Evolutionary conservation across 805 yeast species (phyloP).

Genomic region (Tetrapisispora fleetii): DNA sequence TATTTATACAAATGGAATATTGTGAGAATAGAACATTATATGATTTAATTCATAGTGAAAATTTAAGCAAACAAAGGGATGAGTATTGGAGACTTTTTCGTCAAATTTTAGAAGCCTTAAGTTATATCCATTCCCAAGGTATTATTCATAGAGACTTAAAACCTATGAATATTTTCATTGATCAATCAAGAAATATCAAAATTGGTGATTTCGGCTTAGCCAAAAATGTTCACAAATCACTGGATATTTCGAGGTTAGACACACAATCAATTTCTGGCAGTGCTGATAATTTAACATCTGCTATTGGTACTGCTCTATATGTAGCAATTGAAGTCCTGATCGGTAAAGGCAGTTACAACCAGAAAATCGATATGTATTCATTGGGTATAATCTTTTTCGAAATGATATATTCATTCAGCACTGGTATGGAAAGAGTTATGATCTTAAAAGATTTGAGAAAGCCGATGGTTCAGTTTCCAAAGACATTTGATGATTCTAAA

Average conservation of each 20-base stretch:
- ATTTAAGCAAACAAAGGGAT: conserved; percentile 56
- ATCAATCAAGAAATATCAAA: conserved; percentile 76
- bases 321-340: conserved; percentile 81
- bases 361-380: conserved; percentile 92
- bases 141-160: conserved; percentile 92
- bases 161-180: conserved; percentile 93
- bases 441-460: conserved; percentile 58
- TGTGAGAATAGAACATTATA: conserved; percentile 88
- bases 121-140: conserved; percentile 87
- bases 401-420: conserved; percentile 76
- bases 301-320: conserved; percentile 88
- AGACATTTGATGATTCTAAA: conserved; percentile 46
- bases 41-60: conserved; percentile 69
- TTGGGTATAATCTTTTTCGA: conserved; percentile 92
- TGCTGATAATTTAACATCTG: conserved; percentile 74
- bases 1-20: conserved; percentile 96
- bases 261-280: conserved; percentile 21
- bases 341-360: conserved; percentile 71
- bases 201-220: conserved; percentile 98
- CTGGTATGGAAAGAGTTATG: conserved; percentile 87
- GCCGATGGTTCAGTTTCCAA: conserved; percentile 56
- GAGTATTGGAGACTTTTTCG: conserved; percentile 88
- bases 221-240: conserved; percentile 60
- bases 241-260: conserved; percentile 26
- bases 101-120: conserved; percentile 80